Evolutionary conservation across 2,329 filamentous ascomycete genomes (phyloP).

Genomic region (Stemphylium vesicarium): DNA sequence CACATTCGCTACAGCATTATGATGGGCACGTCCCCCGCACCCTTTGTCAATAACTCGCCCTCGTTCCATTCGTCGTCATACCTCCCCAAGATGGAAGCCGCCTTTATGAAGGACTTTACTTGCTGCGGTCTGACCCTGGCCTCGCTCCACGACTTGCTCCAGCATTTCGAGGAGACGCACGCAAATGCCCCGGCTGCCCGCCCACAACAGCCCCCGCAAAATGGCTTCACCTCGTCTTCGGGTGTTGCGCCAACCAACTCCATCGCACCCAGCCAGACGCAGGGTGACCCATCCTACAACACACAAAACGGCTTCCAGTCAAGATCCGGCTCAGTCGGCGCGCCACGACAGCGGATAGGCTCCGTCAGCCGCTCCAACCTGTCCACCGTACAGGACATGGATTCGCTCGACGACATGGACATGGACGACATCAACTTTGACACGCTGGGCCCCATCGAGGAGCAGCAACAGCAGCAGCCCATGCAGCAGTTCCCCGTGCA

Average conservation of each 20-base stretch:
- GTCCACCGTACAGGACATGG: conserved; percentile 66
- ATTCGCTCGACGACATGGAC: conserved; percentile 90
- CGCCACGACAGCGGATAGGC: conserved; percentile 48
- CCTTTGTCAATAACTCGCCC: conserved; percentile 77
- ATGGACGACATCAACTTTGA: conserved; percentile 96
- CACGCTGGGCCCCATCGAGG: conserved; percentile 67
- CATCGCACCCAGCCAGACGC: conserved; percentile 54
- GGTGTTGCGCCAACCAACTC: conserved; percentile 38
- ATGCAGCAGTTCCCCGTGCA: conserved; percentile 58
- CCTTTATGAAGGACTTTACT: conserved; percentile 96
- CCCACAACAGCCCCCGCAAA: conserved; percentile 58
- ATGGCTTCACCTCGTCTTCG: conserved; percentile 41
- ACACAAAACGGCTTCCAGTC: conserved; percentile 48
- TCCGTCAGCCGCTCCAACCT: conserved; percentile 50
- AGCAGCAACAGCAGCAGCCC: conserved; percentile 70
- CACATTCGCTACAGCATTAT: conserved; percentile 70
- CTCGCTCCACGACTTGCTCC: conserved; percentile 90
- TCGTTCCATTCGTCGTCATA: conserved; percentile 97
- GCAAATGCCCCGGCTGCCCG: conserved; percentile 69
- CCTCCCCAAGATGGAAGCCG: conserved; percentile 92
- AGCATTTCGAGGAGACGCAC: conserved; percentile 96
- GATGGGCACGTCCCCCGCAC: conserved; percentile 96
- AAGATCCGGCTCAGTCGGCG: conserved; percentile 49
- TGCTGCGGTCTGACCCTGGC: conserved; percentile 91
- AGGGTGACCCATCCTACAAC: conserved; percentile 44